These are phyloP conservation scores for Cystobasidium tubakii DNA, from an alignment of 768 basidiomycete species.

Conservation along the genomic window DNA sequence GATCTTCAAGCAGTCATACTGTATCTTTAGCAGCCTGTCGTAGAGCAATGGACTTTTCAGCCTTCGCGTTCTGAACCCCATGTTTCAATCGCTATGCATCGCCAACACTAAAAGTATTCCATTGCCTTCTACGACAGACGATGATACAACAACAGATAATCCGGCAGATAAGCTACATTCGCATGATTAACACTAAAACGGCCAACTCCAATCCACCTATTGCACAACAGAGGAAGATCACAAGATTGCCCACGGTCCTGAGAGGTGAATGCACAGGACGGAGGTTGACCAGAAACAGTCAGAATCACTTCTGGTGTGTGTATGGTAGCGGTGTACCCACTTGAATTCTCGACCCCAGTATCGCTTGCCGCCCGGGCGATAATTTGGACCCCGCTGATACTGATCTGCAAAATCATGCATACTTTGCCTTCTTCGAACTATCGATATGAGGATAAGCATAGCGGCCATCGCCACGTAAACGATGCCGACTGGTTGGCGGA, in stretches of 20 bases:
- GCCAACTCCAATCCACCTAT: constrained; percentile 33
- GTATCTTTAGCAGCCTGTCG: background rate
- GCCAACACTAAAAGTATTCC: background rate
- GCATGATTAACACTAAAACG: constrained; percentile 23
- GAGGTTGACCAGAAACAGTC: too few species aligned
- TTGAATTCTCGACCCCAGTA: constrained; percentile 35
- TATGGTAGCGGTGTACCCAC: background rate
- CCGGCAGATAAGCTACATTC: background rate
- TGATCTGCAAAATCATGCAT: constrained; percentile 35
- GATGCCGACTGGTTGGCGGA: constrained; percentile 25
- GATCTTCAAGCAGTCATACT: background rate
- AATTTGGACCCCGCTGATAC: constrained; percentile 18
- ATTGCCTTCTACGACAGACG: background rate
- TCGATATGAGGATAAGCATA: constrained; percentile 29
- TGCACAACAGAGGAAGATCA: constrained; percentile 15
- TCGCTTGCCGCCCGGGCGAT: constrained; percentile 27
- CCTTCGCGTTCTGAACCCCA: too few species aligned
- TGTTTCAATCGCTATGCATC: too few species aligned
- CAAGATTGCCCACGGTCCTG: constrained; percentile 29
- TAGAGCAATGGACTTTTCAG: background rate
- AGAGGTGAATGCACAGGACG: too few species aligned
- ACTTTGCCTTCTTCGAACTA: constrained; percentile 15
- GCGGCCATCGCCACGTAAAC: constrained; percentile 21
- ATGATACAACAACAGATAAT: background rate
- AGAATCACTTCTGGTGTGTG: too few species aligned